A percentile compares a stretch with the other conserved stretches of the same genome.
Evolutionary conservation across 108 stramenopile genomes (phyloP).

Genomic region (Thalassiosira profunda): DNA sequence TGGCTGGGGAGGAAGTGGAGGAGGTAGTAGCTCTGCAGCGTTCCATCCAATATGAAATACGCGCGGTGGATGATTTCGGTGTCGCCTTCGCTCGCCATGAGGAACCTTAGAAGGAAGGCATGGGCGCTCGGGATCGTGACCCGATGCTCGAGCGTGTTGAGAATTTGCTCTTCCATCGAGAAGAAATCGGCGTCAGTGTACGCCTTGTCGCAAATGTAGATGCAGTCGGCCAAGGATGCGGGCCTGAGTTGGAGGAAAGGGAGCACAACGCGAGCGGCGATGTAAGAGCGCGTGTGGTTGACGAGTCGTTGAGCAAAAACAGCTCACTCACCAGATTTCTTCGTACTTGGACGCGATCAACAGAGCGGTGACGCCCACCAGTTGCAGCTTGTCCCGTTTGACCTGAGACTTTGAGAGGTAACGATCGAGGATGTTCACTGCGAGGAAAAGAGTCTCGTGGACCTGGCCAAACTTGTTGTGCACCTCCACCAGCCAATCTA

Average conservation of each 20-base stretch:
- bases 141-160: constrained; percentile 82
- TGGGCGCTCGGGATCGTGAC: constrained; percentile 92
- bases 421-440: constrained; percentile 98
- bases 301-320: too few relatives aligned
- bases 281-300: too few relatives aligned
- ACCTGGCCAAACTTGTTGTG: constrained; percentile 98
- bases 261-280: too few relatives aligned
- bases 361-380: constrained; percentile 98
- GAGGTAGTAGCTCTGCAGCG: constrained; percentile 87
- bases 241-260: constrained; percentile 98
- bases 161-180: constrained; percentile 90
- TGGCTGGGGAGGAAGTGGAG: constrained; percentile 89
- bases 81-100: constrained; percentile 94
- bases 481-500: constrained; percentile 99
- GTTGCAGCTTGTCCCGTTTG: constrained; percentile 90
- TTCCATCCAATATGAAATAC: constrained; percentile 90
- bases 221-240: constrained; percentile 90
- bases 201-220: constrained; percentile 94
- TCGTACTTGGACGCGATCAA: constrained; percentile 99
- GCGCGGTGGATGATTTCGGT: constrained; percentile 85
- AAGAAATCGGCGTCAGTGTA: constrained; percentile 56
- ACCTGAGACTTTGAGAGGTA: constrained; percentile 85
- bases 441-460: constrained; percentile 97
- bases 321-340: too few relatives aligned
- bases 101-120: constrained; percentile 91